These are phyloP conservation scores for Monascus ruber DNA, from an alignment of 2,329 filamentous ascomycete genomes.

Conservation along the genomic window DNA sequence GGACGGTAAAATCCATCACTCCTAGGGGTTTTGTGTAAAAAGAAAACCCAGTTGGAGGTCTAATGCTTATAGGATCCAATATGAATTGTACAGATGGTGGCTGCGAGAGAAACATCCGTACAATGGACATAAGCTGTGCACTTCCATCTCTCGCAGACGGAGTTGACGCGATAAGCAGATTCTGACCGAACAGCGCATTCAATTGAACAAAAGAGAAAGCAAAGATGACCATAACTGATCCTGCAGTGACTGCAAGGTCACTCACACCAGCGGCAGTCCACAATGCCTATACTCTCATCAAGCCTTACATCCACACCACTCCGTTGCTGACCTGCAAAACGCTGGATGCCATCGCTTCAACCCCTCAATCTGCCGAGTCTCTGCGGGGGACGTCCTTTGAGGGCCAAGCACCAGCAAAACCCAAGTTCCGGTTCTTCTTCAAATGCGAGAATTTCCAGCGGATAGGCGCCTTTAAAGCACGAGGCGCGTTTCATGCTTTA, in stretches of 20 bases:
- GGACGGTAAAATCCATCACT: too few relatives aligned
- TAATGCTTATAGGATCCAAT: too few relatives aligned
- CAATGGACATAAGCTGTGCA: too few relatives aligned
- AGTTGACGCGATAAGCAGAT: too few relatives aligned
- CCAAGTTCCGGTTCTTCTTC: constrained; percentile 69
- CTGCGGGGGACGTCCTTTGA: constrained; percentile 48
- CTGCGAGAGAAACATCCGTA: too few relatives aligned
- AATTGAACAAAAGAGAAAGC: neutral
- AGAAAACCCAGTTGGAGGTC: too few relatives aligned
- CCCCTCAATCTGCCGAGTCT: constrained; percentile 46
- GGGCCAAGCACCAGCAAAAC: constrained; percentile 47
- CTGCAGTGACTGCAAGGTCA: constrained; percentile 22
- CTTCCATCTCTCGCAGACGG: too few relatives aligned
- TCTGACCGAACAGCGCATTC: neutral
- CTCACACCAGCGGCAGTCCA: constrained; percentile 63
- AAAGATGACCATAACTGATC: constrained; percentile 30
- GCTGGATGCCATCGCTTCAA: constrained; percentile 63
- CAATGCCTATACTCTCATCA: constrained; percentile 61
- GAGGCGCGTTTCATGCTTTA: constrained; percentile 82
- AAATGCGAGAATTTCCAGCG: constrained; percentile 92
- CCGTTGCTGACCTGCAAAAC: constrained; percentile 72
- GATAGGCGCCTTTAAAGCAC: constrained; percentile 83
- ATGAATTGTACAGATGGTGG: too few relatives aligned
- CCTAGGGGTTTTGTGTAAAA: too few relatives aligned
- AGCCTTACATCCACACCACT: constrained; percentile 66